These are phyloP conservation scores for Clarireedia paspali DNA, from an alignment of 2,329 filamentous ascomycete species.

Conservation along the genomic window DNA sequence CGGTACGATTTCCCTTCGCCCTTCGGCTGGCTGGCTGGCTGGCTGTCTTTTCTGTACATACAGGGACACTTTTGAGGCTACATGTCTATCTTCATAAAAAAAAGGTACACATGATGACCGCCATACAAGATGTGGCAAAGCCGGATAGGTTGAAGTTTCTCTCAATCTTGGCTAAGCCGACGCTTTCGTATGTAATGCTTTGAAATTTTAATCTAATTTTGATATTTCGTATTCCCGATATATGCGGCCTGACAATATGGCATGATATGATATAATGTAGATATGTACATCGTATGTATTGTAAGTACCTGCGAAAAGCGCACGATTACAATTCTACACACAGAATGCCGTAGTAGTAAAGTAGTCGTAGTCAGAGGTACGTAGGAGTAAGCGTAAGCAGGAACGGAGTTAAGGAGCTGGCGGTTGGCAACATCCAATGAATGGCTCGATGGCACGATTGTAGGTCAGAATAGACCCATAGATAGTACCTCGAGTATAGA, in stretches of 20 bases:
- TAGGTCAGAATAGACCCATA: too few species aligned
- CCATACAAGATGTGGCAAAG: conserved; percentile 1
- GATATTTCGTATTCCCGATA: too few species aligned
- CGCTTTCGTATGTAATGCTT: background rate
- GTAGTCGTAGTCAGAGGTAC: background rate
- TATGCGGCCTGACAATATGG: too few species aligned
- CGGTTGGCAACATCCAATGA: background rate
- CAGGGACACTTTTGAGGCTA: background rate
- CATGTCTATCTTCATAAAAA: background rate
- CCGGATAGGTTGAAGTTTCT: background rate
- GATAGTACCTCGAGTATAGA: too few species aligned
- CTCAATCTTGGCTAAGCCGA: background rate
- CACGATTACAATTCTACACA: background rate
- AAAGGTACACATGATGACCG: background rate
- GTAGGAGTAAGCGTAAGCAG: conserved; percentile 2
- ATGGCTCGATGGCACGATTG: background rate
- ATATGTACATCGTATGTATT: background rate
- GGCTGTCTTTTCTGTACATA: background rate
- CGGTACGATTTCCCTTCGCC: background rate
- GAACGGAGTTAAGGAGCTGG: background rate
- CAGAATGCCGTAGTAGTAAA: background rate
- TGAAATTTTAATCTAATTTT: background rate
- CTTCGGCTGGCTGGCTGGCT: background rate
- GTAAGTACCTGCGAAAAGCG: background rate
- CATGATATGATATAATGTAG: background rate